Evolutionary conservation across 768 basidiomycete genomes (phyloP), one percentile per base, ranked within the genome.

Genomic region (Leccinum disarticulatum): DNA sequence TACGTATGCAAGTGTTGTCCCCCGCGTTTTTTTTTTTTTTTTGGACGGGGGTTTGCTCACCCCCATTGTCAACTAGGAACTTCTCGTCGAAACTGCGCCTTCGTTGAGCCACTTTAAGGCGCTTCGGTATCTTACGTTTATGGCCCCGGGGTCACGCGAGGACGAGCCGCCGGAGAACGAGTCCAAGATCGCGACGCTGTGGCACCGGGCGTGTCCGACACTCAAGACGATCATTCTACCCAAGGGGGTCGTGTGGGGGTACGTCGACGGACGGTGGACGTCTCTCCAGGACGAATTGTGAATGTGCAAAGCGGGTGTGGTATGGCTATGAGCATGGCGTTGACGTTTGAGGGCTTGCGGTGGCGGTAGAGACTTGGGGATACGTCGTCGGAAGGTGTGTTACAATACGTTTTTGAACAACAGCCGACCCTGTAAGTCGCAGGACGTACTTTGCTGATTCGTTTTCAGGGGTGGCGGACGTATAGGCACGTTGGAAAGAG

Each of bases 181-280:
- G 66, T 73, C 75, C 15, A 71, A 73, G 61, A 79, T 87, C 11
- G 87, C 83, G n/a, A 71, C 71, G 50, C 65, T 71, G 49, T 88
- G 86, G 87, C 81, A 82, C 56, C 63, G 69, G 22, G 79, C 80
- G 27, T 88, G 87, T 69, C 83, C 84, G 4, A 84, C 85, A 0
- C 74, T 88, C 31, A 77, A 77, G 58, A 87, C 87, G 0, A 84
- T 88, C 55, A 87, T 88, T 15, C 71, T 88, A 0, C 86, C 87
- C 1, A 78, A 79, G 59, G 87, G 87, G 2, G 72, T 79, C 55
- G 81, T 87, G 8, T 88, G 87, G 87, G 86, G 85, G 55, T 63
- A 56, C 64, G 58, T 54, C 47, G 63, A 66, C 17, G 70, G 65
- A 1, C 64, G 56, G 35, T 73, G 72, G 72, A 54, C 63, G 28